phyloP scores from a whole-genome alignment of 2,329 filamentous ascomycete species.

The Lasiodiplodia citricola region DNA sequence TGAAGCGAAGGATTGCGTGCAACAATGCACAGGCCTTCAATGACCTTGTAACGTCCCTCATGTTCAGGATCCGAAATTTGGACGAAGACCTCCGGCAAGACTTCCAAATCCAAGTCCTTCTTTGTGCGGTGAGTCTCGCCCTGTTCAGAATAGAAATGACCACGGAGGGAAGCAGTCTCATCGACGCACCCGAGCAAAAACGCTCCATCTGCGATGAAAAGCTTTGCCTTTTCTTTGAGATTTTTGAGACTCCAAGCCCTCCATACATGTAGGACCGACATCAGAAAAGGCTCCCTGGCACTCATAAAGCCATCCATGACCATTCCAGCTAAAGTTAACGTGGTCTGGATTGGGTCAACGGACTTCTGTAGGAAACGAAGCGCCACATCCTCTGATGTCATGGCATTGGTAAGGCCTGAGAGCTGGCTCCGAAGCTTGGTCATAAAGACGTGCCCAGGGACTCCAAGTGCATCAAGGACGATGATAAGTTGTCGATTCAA shows the following conservation, averaged over 20 bases:
- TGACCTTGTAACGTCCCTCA: constrained; percentile 63
- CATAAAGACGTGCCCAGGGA: constrained; percentile 70
- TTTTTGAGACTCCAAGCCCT: constrained; percentile 86
- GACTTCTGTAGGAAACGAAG: constrained; percentile 72
- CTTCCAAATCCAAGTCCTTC: constrained; percentile 44
- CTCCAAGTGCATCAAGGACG: constrained; percentile 79
- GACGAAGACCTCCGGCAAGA: constrained; percentile 84
- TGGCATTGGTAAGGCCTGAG: constrained; percentile 69
- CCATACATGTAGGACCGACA: constrained; percentile 82
- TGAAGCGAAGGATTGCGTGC: constrained; percentile 94
- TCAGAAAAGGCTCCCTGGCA: constrained; percentile 77
- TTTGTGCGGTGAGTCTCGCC: constrained; percentile 42
- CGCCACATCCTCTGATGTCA: constrained; percentile 69
- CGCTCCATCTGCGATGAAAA: constrained; percentile 80
- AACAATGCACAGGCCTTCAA: constrained; percentile 80
- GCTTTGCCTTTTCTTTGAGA: constrained; percentile 89
- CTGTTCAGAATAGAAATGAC: constrained; percentile 63
- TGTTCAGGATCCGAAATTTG: constrained; percentile 70
- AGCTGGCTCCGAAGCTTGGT: constrained; percentile 72
- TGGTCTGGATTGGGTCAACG: constrained; percentile 85
- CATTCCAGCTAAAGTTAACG: constrained; percentile 75
- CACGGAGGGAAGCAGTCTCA: constrained; percentile 76
- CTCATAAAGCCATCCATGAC: constrained; percentile 80
- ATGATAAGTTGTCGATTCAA: constrained; percentile 90
- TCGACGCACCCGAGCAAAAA: constrained; percentile 90